Conservation (phyloP, 306 rosid species). For the Arachis hypogaea region DNA sequence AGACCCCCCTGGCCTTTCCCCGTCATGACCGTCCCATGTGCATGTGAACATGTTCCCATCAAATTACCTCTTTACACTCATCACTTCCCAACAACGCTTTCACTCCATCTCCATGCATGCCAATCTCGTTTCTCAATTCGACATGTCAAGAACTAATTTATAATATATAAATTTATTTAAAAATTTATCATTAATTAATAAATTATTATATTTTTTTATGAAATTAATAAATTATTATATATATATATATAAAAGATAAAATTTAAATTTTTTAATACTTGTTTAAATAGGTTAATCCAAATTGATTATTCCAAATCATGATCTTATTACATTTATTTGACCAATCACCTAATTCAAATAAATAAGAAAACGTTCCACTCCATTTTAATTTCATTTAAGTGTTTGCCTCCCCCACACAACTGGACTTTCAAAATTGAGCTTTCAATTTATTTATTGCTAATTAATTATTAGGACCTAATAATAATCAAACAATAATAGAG, state of each 20-base stretch:
- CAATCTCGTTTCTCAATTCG: too few species aligned
- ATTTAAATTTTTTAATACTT: too few species aligned
- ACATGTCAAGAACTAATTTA: too few species aligned
- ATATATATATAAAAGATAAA: too few species aligned
- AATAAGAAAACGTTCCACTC: not conserved
- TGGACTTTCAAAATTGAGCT: not conserved
- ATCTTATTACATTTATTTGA: not conserved
- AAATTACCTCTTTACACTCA: conserved; percentile 39
- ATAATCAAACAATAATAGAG: too few species aligned
- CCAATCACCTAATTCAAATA: conserved; percentile 21
- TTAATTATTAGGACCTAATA: not conserved
- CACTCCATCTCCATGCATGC: not conserved
- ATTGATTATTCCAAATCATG: too few species aligned
- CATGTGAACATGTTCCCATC: conserved; percentile 74
- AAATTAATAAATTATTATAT: too few species aligned
- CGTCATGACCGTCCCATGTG: conserved; percentile 80
- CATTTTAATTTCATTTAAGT: conserved; percentile 1
- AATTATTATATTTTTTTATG: too few species aligned
- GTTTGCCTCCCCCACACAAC: not conserved
- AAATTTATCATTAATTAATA: too few species aligned
- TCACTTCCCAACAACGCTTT: conserved; percentile 3
- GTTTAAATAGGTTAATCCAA: too few species aligned
- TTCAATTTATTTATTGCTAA: conserved; percentile 1
- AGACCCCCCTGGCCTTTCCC: conserved; percentile 38
- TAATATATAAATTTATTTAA: too few species aligned